phyloP scores from a whole-genome alignment of 2,329 filamentous ascomycete species.

The Metarhizium rileyi region DNA sequence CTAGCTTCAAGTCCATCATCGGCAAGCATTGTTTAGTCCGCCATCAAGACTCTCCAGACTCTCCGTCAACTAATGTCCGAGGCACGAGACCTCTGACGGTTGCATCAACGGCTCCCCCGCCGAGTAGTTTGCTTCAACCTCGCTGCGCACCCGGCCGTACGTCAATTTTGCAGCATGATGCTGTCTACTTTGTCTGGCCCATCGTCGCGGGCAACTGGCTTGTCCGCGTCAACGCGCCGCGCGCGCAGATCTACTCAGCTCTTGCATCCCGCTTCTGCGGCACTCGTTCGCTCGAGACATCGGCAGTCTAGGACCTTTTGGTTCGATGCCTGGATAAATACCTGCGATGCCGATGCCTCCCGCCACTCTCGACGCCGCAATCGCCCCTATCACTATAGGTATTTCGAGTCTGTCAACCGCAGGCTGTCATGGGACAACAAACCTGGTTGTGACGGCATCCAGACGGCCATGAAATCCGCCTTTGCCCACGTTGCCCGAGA shows the following conservation, averaged over 20 bases:
- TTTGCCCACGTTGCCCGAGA: constrained; percentile 25
- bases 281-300: constrained; percentile 3
- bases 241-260: constrained; percentile 1
- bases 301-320: constrained; percentile 33
- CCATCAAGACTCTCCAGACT: background rate
- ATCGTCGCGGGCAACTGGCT: background rate
- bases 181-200: background rate
- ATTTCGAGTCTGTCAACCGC: constrained; percentile 34
- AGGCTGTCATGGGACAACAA: constrained; percentile 37
- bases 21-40: background rate
- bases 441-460: constrained; percentile 23
- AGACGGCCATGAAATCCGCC: constrained; percentile 29
- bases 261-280: background rate
- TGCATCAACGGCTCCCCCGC: background rate
- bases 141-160: background rate
- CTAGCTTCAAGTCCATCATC: background rate
- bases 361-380: constrained; percentile 35
- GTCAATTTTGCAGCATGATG: background rate
- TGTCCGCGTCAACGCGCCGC: constrained; percentile 1
- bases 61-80: constrained; percentile 1
- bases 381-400: constrained; percentile 33
- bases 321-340: constrained; percentile 37
- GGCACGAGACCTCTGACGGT: background rate
- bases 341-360: constrained; percentile 29
- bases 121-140: too few species aligned